Evolutionary conservation across 2,329 filamentous ascomycete species (phyloP), one percentile per base, ranked within the genome.

Genomic region (Aquanectria penicillioides): DNA sequence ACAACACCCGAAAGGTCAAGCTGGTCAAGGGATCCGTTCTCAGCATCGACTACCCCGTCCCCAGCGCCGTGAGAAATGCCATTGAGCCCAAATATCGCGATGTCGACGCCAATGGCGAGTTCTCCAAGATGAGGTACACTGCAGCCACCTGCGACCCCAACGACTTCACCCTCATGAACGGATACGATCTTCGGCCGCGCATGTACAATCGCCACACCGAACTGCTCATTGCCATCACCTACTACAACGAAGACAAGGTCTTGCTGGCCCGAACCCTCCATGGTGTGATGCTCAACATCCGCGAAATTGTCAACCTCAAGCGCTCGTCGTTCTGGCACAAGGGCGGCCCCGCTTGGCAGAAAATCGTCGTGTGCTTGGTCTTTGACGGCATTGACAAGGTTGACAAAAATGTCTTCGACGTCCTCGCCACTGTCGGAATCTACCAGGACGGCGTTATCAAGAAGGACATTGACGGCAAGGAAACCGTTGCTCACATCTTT

Each of bases 161-260:
- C 59, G 66, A 68, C 9, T 68, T 68, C 25, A 68, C 66, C 6
- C 52, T 68, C 37, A 53, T 64, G 3, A 68, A 68, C 55, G 66
- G 66, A 17, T 68, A 69, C 46, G 66, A 68, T 54, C 50, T 68
- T 11, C 66, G 66, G n/a, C 62, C 66, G 15, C 60, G 64, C 29
- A 68, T 68, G 66, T 68, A 68, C 50, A 68, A 68, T 44, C 63
- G 66, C 18, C 66, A 68, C 54, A 68, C 66, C 9, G 66, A 68
- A 50, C 59, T 68, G 1, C 43, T 68, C 25, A 68, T 68, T 41
- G 66, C 66, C 15, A 69, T 68, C 36, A 68, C 66, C 40, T 68
- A 68, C 50, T 68, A 68, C 62, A 68, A 68, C 40, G 66, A 68
- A 23, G 66, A 68, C 54, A 68, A 68, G 50, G 66, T 68, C n/a